phyloP scores from a whole-genome alignment of 1,284 basidiomycete genomes.

The Microbotryum scabiosae region DNA sequence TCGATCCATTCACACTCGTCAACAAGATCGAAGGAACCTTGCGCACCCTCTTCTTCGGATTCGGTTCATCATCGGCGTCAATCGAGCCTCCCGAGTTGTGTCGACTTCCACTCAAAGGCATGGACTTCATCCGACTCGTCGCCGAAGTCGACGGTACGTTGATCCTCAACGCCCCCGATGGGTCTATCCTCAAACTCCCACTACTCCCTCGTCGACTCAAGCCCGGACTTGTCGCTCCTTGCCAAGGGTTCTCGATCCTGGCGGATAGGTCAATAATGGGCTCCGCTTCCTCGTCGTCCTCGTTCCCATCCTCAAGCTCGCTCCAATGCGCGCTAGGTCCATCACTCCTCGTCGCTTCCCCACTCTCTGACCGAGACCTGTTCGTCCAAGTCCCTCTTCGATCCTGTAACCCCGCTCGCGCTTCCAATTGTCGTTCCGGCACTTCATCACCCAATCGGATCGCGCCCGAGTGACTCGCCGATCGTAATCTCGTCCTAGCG shows the following conservation, averaged over 20 bases:
- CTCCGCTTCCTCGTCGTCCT: not conserved
- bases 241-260: constrained; percentile 33
- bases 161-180: not conserved
- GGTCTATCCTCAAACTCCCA: too few species aligned
- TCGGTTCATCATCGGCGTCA: not conserved
- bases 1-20: constrained; percentile 12
- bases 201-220: not conserved
- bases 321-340: constrained; percentile 1
- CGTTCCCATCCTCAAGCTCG: constrained; percentile 6
- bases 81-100: not conserved
- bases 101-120: not conserved
- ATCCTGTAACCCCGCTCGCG: not conserved
- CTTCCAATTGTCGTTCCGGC: not conserved
- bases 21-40: constrained; percentile 32
- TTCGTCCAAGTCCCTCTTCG: not conserved
- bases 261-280: constrained; percentile 13
- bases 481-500: not conserved
- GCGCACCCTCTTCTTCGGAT: constrained; percentile 1
- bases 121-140: not conserved
- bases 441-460: not conserved
- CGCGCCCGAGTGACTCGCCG: constrained; percentile 7
- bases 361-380: not conserved
- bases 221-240: not conserved
- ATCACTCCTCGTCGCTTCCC: not conserved
- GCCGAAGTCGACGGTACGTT: constrained; percentile 3